A percentile compares a stretch with the other conserved stretches of the same genome.
phyloP scores from a whole-genome alignment of 768 basidiomycete genomes.

The Mycena vulgaris region DNA sequence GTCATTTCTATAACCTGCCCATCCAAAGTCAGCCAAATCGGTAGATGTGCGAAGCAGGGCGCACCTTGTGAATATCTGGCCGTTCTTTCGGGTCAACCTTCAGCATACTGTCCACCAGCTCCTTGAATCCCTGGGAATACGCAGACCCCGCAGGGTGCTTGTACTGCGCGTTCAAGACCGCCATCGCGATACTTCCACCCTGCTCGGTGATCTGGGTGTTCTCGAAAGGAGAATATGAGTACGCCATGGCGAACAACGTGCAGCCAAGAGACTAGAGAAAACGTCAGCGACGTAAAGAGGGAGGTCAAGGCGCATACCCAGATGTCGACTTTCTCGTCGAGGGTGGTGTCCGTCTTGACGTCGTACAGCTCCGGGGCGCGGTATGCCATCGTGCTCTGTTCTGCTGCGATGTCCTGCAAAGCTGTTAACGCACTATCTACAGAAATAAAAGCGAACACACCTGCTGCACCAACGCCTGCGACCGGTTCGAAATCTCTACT shows the following conservation, averaged over 20 bases:
- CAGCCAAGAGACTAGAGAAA: conserved; percentile 90
- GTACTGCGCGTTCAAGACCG: conserved; percentile 94
- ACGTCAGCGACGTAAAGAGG: background rate
- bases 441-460: conserved; percentile 52
- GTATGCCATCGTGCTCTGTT: conserved; percentile 99
- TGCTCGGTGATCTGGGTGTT: conserved; percentile 92
- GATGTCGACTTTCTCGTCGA: conserved; percentile 97
- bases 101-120: conserved; percentile 89
- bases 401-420: conserved; percentile 90
- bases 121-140: conserved; percentile 89
- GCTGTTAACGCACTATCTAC: conserved; percentile 13
- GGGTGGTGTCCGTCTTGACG: conserved; percentile 88
- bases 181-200: conserved; percentile 98
- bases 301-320: conserved; percentile 73
- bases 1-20: conserved; percentile 77
- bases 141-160: conserved; percentile 83
- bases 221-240: conserved; percentile 97
- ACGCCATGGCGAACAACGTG: conserved; percentile 94
- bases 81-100: conserved; percentile 86
- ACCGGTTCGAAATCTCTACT: conserved; percentile 84
- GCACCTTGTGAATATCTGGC: conserved; percentile 89
- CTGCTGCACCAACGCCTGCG: conserved; percentile 92
- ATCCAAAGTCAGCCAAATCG: background rate
- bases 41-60: conserved; percentile 30
- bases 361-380: conserved; percentile 98